phyloP scores from a whole-genome alignment of 2,329 filamentous ascomycete species.

The Colletotrichum viniferum region DNA sequence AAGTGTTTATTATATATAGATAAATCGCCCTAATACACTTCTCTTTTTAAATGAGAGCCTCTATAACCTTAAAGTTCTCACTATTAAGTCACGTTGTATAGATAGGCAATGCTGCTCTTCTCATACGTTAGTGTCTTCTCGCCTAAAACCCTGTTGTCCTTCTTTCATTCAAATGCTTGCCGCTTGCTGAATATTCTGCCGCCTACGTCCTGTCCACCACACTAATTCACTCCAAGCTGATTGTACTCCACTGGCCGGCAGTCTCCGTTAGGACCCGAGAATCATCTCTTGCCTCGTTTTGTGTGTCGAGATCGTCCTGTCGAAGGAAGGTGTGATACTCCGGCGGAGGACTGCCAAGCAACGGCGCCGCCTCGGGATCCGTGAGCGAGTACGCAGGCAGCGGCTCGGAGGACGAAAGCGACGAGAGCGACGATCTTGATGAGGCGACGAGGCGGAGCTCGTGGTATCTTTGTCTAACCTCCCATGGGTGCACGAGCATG shows the following conservation, averaged over 20 bases:
- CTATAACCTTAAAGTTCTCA: not conserved
- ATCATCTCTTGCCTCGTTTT: not conserved
- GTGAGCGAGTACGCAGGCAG: not conserved
- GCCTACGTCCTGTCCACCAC: not conserved
- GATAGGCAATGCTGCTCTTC: not conserved
- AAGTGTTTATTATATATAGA: not conserved
- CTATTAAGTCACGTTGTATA: not conserved
- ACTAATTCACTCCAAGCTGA: not conserved
- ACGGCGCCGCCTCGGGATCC: not conserved
- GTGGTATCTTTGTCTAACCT: not conserved
- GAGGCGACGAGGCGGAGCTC: not conserved
- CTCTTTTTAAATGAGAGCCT: not conserved
- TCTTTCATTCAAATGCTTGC: not conserved
- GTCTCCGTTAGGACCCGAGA: not conserved
- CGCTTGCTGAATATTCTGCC: not conserved
- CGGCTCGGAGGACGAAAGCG: not conserved
- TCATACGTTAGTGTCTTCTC: not conserved
- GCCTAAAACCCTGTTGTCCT: not conserved
- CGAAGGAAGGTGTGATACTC: not conserved
- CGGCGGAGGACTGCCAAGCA: not conserved
- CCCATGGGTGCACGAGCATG: not conserved
- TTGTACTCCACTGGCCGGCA: not conserved
- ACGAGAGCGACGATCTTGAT: not conserved
- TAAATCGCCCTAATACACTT: not conserved
- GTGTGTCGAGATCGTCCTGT: not conserved